A percentile compares a stretch with the other conserved stretches of the same genome.
These are phyloP conservation scores for Elsinoe arachidis DNA, from an alignment of 2,329 filamentous ascomycete genomes.

Conservation along the genomic window DNA sequence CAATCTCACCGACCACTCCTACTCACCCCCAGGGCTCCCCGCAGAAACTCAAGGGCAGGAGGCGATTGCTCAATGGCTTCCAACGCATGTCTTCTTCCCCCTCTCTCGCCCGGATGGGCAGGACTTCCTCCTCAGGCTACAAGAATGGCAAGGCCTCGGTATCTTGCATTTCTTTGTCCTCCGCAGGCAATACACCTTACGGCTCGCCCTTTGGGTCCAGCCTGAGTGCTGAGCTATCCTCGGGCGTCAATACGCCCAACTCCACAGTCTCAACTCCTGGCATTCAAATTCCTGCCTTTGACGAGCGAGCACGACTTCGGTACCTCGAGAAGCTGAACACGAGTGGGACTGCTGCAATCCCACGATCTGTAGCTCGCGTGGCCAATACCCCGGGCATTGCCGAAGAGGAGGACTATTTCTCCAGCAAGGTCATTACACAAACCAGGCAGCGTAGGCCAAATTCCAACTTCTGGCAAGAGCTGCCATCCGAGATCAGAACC, in stretches of 20 bases:
- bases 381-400: constrained; percentile 24
- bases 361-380: constrained; percentile 40
- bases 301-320: constrained; percentile 48
- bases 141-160: constrained; percentile 56
- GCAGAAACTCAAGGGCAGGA: constrained; percentile 58
- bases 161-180: constrained; percentile 55
- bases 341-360: constrained; percentile 46
- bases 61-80: constrained; percentile 62
- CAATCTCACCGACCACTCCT: background rate
- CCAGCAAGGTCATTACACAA: constrained; percentile 22
- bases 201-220: constrained; percentile 46
- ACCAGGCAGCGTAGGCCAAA: constrained; percentile 30
- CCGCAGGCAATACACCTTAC: constrained; percentile 39
- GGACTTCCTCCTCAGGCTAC: constrained; percentile 58
- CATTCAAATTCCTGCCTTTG: constrained; percentile 39
- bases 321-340: constrained; percentile 38
- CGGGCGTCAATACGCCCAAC: constrained; percentile 46
- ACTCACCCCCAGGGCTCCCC: constrained; percentile 14
- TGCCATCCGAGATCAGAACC: constrained; percentile 77
- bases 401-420: constrained; percentile 20
- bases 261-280: constrained; percentile 41
- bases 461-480: constrained; percentile 66
- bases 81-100: constrained; percentile 77
- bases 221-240: constrained; percentile 48
- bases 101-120: constrained; percentile 56